Base-by-base conservation (phyloP, 2,329 filamentous ascomycete genomes). In the Aureobasidium sp. region DNA sequence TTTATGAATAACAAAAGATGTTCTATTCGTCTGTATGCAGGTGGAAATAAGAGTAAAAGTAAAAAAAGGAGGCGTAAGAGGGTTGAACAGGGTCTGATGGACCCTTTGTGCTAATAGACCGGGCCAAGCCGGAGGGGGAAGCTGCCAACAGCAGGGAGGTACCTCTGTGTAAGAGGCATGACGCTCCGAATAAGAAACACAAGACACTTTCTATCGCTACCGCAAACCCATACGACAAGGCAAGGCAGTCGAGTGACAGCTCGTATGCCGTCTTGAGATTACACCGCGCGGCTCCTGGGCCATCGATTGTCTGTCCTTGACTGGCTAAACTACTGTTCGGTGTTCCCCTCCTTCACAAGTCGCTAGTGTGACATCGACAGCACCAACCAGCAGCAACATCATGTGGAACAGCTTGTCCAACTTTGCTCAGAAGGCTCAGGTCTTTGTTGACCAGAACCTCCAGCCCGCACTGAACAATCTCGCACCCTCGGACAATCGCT, bases 361-460 rank as follows among this genome's bases (percentile, higher is more conserved):
- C 29, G 26, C 15, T 37, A 37, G 34, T 37, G 34, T 37, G 34
- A 37, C 34, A 37, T 37, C 34, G 34, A 37, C 34, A 13, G 34
- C 34, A 27, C 15, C 3, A 5, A 32, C 5, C 17, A 37, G 15
- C 51, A 55, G 9, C 20, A 36, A 9, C 39, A 58, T 34, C 68
- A 86, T 85, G 84, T 84, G 86, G 73, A 81, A 82, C 74, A 82
- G 83, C 74, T 79, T 88, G 75, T 82, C 89, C 70, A 93, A 84
- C 76, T 87, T 97, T 75, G 91, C 97, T 71, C 91, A 96, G 77
- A 96, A 93, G 83, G 92, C 92, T 68, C 91, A 96, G 81, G 90
- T 92, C 77, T 82, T 96, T 77, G 95, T 97, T 78, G 93, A 97
- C 76, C 90, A 91, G 60, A 89, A 89, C 67, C 87, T 91, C 74